Base-by-base conservation (phyloP, 352 stramenopile species). In the Phytophthora multivora region DNA sequence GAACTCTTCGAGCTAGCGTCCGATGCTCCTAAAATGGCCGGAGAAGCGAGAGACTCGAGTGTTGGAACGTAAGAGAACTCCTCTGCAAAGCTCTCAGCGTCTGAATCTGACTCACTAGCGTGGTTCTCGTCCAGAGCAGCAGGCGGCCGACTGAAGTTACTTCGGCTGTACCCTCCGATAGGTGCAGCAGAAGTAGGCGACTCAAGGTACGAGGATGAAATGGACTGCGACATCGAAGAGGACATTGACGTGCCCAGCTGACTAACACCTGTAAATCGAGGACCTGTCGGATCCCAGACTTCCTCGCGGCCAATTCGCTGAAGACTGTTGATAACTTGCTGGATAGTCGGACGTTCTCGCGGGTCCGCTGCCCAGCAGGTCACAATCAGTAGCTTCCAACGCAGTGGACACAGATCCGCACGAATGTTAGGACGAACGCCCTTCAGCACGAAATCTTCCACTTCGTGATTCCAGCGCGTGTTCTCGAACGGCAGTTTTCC, bases 351-450 rank as follows among this genome's bases (percentile, higher is more conserved):
- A 0, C 91, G 84, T 43, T 91, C 71, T 11, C 73, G 63, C 4
- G 91, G 89, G 21, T 97, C 85, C 2, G 81, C 75, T 49, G 90
- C 79, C 91, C 89, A 96, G 69, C 91, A 97, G 16, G 71, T 83
- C 10, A 83, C 65, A 50, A 95, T 87, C 16, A 95, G 61, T 33
- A 88, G 35, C 51, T 89, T 91, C 87, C 84, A 94, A 33, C 85
- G 83, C 59, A 88, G 49, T 11, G 87, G 87, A 51, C 85, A 93
- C 39, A 90, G 30, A 38, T 94, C 83, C 5, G 78, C 68, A 12
- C 71, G 66, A 57, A 95, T 90, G 18, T 75, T 72, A 0, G 87
- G 87, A 2, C 87, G 81, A 51, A 87, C 73, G 8, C 81, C 81
- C 12, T 84, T 76, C 13, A 95, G 66, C 25, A 95, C 84, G 47